Evolutionary conservation across 371 early-diverging fungal species (phyloP).

Genomic region (Ecytonucleospora hepatopenaei): DNA sequence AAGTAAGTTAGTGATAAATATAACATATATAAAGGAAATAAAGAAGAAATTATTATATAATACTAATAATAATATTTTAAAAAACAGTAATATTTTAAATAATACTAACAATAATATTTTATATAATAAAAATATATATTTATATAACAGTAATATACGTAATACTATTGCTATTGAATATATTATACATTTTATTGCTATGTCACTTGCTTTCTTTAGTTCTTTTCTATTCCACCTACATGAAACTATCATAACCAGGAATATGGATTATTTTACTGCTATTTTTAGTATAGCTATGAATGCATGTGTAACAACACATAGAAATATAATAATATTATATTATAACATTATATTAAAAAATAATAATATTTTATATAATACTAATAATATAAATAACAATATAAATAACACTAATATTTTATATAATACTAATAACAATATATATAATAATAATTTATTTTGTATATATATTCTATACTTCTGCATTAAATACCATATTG

Average conservation of each 20-base stretch:
- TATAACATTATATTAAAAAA: neutral
- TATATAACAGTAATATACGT: too few species aligned
- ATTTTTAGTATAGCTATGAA: conserved; percentile 28
- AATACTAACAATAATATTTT: too few species aligned
- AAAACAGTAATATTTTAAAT: too few species aligned
- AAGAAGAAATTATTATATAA: too few species aligned
- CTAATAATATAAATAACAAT: neutral
- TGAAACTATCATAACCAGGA: conserved; percentile 38
- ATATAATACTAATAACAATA: neutral
- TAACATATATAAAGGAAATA: conserved; percentile 13
- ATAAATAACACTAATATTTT: neutral
- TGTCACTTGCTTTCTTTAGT: conserved; percentile 34
- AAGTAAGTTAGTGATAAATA: conserved; percentile 22
- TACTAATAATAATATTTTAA: too few species aligned
- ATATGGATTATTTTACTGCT: conserved; percentile 46
- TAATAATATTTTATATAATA: neutral
- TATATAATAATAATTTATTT: too few species aligned
- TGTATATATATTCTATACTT: too few species aligned
- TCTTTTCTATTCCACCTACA: conserved; percentile 44
- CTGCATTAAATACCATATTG: too few species aligned
- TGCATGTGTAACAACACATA: conserved; percentile 21
- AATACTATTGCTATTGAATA: conserved; percentile 1
- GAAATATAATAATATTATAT: conserved; percentile 14
- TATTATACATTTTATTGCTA: conserved; percentile 27
- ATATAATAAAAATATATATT: too few species aligned